phyloP scores from a whole-genome alignment of 352 stramenopile genomes.

The Pythium brachiatum region DNA sequence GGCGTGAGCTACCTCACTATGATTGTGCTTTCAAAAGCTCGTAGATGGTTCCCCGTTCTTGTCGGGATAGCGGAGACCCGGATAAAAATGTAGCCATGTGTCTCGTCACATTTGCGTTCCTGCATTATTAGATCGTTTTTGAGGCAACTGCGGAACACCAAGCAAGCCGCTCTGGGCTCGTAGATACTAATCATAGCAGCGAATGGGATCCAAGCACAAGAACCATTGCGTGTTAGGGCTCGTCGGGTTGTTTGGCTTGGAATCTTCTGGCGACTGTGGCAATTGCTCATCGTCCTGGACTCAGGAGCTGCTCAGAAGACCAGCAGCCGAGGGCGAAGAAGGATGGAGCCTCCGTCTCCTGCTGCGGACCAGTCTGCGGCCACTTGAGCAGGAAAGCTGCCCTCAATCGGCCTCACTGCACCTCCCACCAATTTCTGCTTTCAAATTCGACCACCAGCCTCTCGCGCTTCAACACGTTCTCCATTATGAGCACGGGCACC shows the following conservation, averaged over 20 bases:
- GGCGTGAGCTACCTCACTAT: background rate
- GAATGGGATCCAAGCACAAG: background rate
- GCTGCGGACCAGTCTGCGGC: too few species aligned
- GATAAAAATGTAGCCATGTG: background rate
- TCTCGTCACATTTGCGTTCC: background rate
- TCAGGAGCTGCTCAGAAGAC: background rate
- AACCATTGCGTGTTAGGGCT: too few species aligned
- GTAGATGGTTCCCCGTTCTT: too few species aligned
- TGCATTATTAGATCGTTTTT: background rate
- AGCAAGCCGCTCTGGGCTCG: too few species aligned
- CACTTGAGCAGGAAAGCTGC: background rate
- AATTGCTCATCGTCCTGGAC: background rate
- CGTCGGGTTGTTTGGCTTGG: too few species aligned
- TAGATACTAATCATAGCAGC: background rate
- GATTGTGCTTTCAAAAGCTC: too few species aligned
- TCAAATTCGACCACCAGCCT: background rate
- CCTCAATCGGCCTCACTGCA: background rate
- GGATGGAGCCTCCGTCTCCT: too few species aligned
- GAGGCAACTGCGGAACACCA: background rate
- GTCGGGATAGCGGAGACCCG: background rate
- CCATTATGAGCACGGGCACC: constrained; percentile 24
- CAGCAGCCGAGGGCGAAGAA: background rate
- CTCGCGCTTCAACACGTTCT: background rate
- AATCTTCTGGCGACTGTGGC: too few species aligned
- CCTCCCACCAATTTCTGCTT: background rate